Conservation (phyloP, 106 monocot genomes). For the Iris macrosiphon region DNA sequence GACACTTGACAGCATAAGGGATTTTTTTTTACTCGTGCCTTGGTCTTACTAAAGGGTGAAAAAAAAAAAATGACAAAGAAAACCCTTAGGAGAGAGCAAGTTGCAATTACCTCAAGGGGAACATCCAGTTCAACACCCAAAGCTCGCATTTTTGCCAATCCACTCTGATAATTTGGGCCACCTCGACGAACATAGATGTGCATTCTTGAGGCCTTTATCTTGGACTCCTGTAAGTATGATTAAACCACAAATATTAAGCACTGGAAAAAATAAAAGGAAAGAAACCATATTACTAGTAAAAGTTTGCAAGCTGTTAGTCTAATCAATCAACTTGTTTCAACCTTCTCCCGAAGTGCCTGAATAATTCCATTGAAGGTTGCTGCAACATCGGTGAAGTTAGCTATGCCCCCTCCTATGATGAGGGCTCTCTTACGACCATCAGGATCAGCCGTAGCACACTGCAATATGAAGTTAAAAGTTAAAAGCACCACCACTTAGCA, state of each 20-base stretch:
- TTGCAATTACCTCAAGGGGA: constrained; percentile 66
- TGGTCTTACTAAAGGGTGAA: too few relatives aligned
- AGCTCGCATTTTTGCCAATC: constrained; percentile 76
- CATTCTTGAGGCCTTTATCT: constrained; percentile 79
- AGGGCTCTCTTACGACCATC: constrained; percentile 90
- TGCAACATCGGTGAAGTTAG: constrained; percentile 94
- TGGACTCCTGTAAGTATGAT: constrained; percentile 46
- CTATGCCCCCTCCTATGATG: constrained; percentile 89
- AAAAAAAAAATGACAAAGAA: too few relatives aligned
- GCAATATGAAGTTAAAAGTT: constrained; percentile 13
- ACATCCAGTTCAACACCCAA: constrained; percentile 65
- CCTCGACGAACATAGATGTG: constrained; percentile 81
- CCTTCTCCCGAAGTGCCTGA: constrained; percentile 85
- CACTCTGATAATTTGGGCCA: constrained; percentile 84
- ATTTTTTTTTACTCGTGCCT: too few relatives aligned
- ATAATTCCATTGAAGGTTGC: constrained; percentile 91
- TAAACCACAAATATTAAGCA: not conserved
- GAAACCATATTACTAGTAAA: too few relatives aligned
- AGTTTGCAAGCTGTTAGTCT: not conserved
- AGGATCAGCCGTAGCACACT: constrained; percentile 91
- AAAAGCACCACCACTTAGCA: not conserved
- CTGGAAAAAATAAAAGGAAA: not conserved
- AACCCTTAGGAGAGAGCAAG: too few relatives aligned
- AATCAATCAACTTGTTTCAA: constrained; percentile 6
- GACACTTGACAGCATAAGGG: too few relatives aligned